Percentiles rank a stretch among this genome's conserved stretches.
These are phyloP conservation scores for Plasmopara muralis DNA, from an alignment of 352 stramenopile species.

Conservation along the genomic window DNA sequence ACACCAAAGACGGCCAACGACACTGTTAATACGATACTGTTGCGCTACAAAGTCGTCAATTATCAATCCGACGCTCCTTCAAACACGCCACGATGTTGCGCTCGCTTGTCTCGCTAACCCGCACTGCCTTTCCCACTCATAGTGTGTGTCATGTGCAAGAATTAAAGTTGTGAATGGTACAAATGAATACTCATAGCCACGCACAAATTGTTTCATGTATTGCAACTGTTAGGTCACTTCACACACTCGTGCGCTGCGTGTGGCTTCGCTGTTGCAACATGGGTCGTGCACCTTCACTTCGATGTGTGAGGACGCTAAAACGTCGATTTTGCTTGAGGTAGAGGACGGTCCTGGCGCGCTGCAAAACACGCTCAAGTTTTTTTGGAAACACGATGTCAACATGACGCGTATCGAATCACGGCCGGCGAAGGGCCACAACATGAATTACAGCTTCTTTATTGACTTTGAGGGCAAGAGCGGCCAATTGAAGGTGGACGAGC, in stretches of 20 bases:
- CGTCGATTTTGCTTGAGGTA: slow-evolving; percentile 68
- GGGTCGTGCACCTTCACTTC: slow-evolving; percentile 16
- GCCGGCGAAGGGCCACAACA: slow-evolving; percentile 75
- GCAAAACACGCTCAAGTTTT: slow-evolving; percentile 93
- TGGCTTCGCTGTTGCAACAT: slow-evolving; percentile 7
- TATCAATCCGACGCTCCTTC: too few relatives aligned
- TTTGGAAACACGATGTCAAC: slow-evolving; percentile 97
- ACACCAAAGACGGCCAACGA: too few relatives aligned
- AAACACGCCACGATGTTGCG: too few relatives aligned
- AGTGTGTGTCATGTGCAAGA: too few relatives aligned
- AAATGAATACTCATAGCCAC: too few relatives aligned
- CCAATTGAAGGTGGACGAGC: slow-evolving; percentile 66
- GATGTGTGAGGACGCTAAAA: slow-evolving; percentile 52
- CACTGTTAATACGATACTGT: too few relatives aligned
- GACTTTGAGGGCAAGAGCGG: slow-evolving; percentile 87
- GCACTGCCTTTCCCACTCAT: too few relatives aligned
- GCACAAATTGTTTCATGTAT: too few relatives aligned
- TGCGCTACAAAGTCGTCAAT: too few relatives aligned
- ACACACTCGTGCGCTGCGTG: slow-evolving; percentile 1
- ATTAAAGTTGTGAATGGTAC: too few relatives aligned
- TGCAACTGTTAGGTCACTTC: not conserved
- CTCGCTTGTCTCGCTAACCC: too few relatives aligned
- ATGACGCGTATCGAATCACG: slow-evolving; percentile 95
- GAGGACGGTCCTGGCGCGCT: slow-evolving; percentile 81
- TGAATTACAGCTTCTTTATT: slow-evolving; percentile 91